These are phyloP conservation scores for Leccinum broughii DNA, from an alignment of 768 basidiomycete genomes.

Conservation along the genomic window DNA sequence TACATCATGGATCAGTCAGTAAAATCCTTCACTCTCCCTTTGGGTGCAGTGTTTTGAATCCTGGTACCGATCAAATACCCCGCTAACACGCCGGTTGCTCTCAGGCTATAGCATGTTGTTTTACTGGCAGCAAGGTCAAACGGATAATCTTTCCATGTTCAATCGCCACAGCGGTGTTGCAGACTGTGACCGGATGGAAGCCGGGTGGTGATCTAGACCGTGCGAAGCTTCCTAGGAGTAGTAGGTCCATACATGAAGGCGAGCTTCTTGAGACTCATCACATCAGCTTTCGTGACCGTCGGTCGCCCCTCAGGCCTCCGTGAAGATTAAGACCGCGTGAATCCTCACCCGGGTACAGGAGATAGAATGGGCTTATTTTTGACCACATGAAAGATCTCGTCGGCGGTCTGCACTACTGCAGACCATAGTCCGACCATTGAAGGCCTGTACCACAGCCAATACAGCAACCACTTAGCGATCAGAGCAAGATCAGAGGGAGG, in stretches of 20 bases:
- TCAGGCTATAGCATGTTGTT: background rate
- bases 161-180: background rate
- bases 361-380: background rate
- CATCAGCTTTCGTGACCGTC: background rate
- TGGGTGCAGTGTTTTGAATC: background rate
- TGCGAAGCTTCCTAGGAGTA: background rate
- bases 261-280: background rate
- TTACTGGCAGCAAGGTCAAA: background rate
- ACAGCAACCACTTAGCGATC: background rate
- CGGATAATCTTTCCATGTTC: background rate
- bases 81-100: too few relatives aligned
- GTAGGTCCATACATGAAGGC: background rate
- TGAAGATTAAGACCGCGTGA: background rate
- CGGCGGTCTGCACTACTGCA: background rate
- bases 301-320: background rate
- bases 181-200: background rate
- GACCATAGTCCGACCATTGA: background rate
- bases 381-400: background rate
- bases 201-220: background rate
- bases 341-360: background rate
- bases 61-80: background rate
- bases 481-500: background rate
- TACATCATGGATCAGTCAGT: background rate
- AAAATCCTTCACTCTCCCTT: background rate
- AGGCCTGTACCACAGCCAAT: background rate